Percentiles rank a stretch among this genome's conserved stretches.
Evolutionary conservation across 805 yeast genomes (phyloP).

Genomic region (Jamesozyma spencerorum): DNA sequence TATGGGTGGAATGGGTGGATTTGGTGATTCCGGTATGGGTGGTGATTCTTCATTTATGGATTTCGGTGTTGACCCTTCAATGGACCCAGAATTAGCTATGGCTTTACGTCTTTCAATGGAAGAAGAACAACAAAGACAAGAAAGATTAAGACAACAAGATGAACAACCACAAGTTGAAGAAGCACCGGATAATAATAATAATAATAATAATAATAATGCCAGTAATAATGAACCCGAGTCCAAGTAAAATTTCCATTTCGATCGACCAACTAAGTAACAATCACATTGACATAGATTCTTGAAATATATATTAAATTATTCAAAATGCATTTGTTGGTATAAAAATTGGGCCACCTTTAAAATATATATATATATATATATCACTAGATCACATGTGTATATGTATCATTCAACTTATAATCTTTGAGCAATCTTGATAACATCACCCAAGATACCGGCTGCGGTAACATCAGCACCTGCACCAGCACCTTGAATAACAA

Average conservation of each 20-base stretch:
- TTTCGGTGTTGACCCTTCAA: conserved; percentile 72
- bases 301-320: no score
- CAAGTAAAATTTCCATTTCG: neutral
- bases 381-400: no score
- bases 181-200: neutral
- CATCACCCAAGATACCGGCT: conserved; percentile 90
- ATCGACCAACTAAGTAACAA: neutral
- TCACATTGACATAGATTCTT: no score
- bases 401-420: conserved; percentile 24
- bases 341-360: no score
- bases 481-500: conserved; percentile 97
- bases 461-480: conserved; percentile 74
- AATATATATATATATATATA: neutral
- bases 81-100: conserved; percentile 95
- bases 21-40: conserved; percentile 36
- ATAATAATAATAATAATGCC: neutral
- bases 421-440: conserved; percentile 85
- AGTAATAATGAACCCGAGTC: conserved; percentile 2
- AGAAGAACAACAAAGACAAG: conserved; percentile 89
- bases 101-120: conserved; percentile 91
- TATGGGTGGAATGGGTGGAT: conserved; percentile 37
- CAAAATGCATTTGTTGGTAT: no score
- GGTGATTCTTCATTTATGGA: conserved; percentile 49
- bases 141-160: conserved; percentile 44
- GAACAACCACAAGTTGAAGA: conserved; percentile 6